Conservation (phyloP, 352 stramenopile species). For the Globisporangium radiosum region DNA sequence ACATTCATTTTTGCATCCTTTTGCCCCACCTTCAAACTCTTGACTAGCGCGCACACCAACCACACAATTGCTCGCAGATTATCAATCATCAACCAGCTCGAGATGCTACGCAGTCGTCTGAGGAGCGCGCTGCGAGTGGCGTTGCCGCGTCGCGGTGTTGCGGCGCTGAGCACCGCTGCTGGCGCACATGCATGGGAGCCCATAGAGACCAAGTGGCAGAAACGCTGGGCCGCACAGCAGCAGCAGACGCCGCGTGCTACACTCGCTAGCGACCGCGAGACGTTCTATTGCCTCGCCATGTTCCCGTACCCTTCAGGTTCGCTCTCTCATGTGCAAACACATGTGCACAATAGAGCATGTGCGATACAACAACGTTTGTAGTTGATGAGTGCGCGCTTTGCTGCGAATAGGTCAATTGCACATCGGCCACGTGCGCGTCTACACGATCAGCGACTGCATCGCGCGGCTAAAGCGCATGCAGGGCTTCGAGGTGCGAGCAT, state of each 20-base stretch:
- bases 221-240: slow-evolving; percentile 39
- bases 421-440: slow-evolving; percentile 99
- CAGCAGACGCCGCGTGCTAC: slow-evolving; percentile 3
- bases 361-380: no score
- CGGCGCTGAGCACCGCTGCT: slow-evolving; percentile 9
- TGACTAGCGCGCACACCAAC: no score
- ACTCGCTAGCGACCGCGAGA: slow-evolving; percentile 29
- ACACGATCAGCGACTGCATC: slow-evolving; percentile 98
- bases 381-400: no score
- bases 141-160: slow-evolving; percentile 15
- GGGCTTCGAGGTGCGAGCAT: slow-evolving; percentile 78
- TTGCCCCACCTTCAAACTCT: no score
- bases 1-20: no score
- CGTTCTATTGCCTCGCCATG: slow-evolving; percentile 93
- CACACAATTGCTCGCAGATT: no score
- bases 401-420: slow-evolving; percentile 83
- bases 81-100: no score
- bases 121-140: slow-evolving; percentile 7
- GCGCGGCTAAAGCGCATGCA: slow-evolving; percentile 96
- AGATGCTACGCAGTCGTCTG: slow-evolving; percentile 12
- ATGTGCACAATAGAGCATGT: no score
- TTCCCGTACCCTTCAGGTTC: slow-evolving; percentile 98
- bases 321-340: background rate
- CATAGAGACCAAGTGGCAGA: slow-evolving; percentile 72
- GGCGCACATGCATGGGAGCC: slow-evolving; percentile 30